These are phyloP conservation scores for Strigomonas culicis DNA, from an alignment of 208 protist genomes.

Conservation along the genomic window DNA sequence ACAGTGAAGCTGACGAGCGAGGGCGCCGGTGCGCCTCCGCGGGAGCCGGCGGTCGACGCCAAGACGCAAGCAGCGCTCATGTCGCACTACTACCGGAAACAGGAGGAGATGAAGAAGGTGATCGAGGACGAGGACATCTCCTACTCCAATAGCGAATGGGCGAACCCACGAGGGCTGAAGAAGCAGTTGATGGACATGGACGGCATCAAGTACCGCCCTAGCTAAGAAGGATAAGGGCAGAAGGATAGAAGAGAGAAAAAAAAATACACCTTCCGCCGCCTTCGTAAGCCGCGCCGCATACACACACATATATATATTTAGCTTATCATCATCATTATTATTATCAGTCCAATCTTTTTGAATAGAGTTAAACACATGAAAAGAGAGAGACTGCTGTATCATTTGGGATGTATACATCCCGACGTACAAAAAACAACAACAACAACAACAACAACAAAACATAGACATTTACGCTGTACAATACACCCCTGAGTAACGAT, in stretches of 20 bases:
- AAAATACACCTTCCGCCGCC: no score
- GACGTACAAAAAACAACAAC: no score
- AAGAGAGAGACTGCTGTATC: background rate
- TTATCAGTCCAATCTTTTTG: slow-evolving; percentile 5
- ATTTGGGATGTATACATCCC: no score
- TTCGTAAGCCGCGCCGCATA: no score
- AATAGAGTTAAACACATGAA: slow-evolving; percentile 3
- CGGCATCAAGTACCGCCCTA: slow-evolving; percentile 47
- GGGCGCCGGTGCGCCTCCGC: slow-evolving; percentile 64
- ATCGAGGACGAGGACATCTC: slow-evolving; percentile 89
- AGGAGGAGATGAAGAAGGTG: slow-evolving; percentile 93
- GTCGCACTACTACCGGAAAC: slow-evolving; percentile 89
- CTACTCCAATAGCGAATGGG: slow-evolving; percentile 89
- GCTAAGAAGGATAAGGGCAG: slow-evolving; percentile 8
- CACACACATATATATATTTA: no score
- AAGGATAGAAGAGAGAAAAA: no score
- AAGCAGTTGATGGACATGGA: slow-evolving; percentile 85
- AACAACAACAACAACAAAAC: no score
- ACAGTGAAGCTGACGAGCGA: slow-evolving; percentile 85
- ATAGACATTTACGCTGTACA: background rate
- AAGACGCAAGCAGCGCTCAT: slow-evolving; percentile 89
- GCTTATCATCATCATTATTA: background rate
- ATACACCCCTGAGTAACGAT: background rate
- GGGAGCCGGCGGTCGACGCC: slow-evolving; percentile 78
- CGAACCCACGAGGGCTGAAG: slow-evolving; percentile 85